Evolutionary conservation across 371 early-diverging fungal species (phyloP).

Genomic region (Mucor lusitanicus): DNA sequence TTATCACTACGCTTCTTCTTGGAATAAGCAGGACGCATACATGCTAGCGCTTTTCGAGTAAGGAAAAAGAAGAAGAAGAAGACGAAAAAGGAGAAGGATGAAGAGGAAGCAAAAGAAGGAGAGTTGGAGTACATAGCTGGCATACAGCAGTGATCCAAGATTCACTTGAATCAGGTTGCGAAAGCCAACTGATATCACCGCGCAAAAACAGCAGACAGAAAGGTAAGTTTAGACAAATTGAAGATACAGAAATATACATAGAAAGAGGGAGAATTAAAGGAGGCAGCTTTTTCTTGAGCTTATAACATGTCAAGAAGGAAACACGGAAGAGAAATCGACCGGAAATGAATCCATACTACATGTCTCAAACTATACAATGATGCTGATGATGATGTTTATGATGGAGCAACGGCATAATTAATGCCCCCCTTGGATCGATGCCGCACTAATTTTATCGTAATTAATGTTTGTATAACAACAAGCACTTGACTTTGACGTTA

Average conservation of each 20-base stretch:
- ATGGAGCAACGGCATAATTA: not conserved
- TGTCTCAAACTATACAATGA: not conserved
- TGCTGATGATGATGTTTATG: not conserved
- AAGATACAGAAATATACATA: not conserved
- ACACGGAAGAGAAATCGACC: not conserved
- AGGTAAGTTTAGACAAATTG: not conserved
- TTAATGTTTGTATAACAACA: not conserved
- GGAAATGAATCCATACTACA: not conserved
- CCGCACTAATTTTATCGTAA: not conserved
- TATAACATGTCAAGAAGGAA: not conserved
- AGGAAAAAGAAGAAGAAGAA: not conserved
- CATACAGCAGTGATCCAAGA: not conserved
- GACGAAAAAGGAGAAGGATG: not conserved
- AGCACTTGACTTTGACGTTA: not conserved
- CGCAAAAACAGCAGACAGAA: not conserved
- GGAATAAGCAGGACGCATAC: not conserved
- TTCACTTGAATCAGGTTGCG: not conserved
- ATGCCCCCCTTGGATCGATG: not conserved
- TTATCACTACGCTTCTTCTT: too few species aligned
- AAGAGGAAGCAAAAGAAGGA: not conserved
- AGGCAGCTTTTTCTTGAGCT: not conserved
- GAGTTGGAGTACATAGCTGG: not conserved
- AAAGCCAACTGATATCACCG: not conserved
- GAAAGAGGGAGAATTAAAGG: not conserved
- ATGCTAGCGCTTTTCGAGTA: not conserved